Evolutionary conservation across 2,329 filamentous ascomycete genomes (phyloP), one percentile per base, ranked within the genome.

Genomic region (Hypocreales sp.): DNA sequence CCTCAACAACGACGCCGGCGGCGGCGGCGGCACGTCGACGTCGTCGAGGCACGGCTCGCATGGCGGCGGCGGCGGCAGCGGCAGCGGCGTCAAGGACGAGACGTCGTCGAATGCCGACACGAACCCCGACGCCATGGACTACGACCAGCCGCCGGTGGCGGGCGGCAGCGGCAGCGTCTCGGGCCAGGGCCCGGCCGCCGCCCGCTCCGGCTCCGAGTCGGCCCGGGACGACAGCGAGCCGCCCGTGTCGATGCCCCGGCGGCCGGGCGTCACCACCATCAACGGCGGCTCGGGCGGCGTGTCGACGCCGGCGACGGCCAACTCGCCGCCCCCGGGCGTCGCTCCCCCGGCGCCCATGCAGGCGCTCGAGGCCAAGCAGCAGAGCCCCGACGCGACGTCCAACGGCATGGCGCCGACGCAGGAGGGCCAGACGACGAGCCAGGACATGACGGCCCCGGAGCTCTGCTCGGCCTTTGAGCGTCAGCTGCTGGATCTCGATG

Each of bases 361-460:
- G 15, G 17, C 37, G 2, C 31, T 37, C 8, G 53, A 56, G 20
- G 26, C 42, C 15, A 61, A 62, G 42, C 49, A 52, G 13, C 37
- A 42, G 19, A 53, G 45, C 31, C 50, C 51, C 4, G 46, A 48
- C 17, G 41, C 41, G 31, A 31, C 28, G 3, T 32, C 42, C 17
- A 53, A 53, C 16, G 49, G 49, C 26, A 41, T 46, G 16, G 38
- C 45, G 3, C 38, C 43, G 2, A 31, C 34, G 8, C 45, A 45
- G 19, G 50, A 55, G 25, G 45, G 42, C 4, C 48, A 51, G 35
- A 40, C 45, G 0, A 49, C 51, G 9, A 51, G 47, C 19, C 52
- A 55, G 28, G 67, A 72, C 34, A 72, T 72, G 64, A 71, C 66
- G 3, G 61, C 66, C 0, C 56, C 60, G 5, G 67, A 72, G 41